Evolutionary conservation across 2,329 filamentous ascomycete species (phyloP).

Genomic region (Hymenoscyphus albidus): DNA sequence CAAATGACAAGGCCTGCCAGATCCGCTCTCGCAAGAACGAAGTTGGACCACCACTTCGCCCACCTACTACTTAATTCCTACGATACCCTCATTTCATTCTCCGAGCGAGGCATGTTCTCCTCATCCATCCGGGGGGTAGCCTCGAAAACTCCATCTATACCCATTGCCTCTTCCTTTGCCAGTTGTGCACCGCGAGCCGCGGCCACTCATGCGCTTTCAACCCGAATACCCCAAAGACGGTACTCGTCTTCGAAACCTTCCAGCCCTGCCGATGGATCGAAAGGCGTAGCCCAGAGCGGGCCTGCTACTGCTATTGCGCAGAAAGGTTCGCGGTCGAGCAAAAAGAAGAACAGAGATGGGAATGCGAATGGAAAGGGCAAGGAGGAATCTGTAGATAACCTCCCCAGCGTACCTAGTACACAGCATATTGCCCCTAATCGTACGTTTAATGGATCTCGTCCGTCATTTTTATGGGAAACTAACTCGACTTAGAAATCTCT

Average conservation of each 20-base stretch:
- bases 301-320: conserved; percentile 34
- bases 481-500: conserved; percentile 62
- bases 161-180: conserved; percentile 28
- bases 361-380: conserved; percentile 36
- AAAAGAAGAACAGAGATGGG: conserved; percentile 54
- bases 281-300: conserved; percentile 26
- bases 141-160: conserved; percentile 26
- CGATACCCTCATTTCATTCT: background rate
- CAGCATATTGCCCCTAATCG: conserved; percentile 66
- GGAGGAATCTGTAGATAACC: conserved; percentile 49
- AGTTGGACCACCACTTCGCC: background rate
- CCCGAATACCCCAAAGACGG: conserved; percentile 33
- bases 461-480: conserved; percentile 1
- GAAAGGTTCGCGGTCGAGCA: conserved; percentile 45
- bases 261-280: conserved; percentile 36
- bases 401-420: conserved; percentile 73
- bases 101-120: conserved; percentile 34
- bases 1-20: background rate
- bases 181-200: conserved; percentile 26
- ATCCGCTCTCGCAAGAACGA: conserved; percentile 9
- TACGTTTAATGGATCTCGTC: conserved; percentile 33
- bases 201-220: conserved; percentile 28
- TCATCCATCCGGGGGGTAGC: conserved; percentile 34
- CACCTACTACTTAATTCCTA: background rate
- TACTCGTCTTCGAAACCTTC: conserved; percentile 39